These are phyloP conservation scores for Dryas integrifolia DNA, from an alignment of 331 rosid species.

Conservation along the genomic window DNA sequence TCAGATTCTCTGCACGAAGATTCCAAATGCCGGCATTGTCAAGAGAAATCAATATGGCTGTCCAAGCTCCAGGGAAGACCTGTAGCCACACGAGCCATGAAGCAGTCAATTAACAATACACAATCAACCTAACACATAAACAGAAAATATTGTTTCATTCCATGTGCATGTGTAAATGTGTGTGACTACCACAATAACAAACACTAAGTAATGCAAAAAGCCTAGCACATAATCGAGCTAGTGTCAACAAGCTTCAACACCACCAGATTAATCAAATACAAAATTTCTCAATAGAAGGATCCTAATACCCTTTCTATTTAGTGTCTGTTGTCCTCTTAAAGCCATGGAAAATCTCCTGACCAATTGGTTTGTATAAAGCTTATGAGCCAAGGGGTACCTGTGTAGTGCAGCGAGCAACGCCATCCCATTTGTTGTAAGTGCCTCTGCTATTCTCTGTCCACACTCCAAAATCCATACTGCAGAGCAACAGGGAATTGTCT, in stretches of 20 bases:
- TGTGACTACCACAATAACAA: neutral
- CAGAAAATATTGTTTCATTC: neutral
- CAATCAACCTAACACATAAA: conserved; percentile 2
- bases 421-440: conserved; percentile 85
- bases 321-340: neutral
- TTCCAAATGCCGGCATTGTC: conserved; percentile 93
- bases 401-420: conserved; percentile 77
- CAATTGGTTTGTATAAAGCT: neutral
- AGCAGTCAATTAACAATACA: neutral
- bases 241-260: neutral
- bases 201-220: neutral
- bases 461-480: conserved; percentile 86
- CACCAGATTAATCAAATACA: neutral
- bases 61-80: conserved; percentile 98
- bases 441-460: conserved; percentile 92
- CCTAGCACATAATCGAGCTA: neutral
- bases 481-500: conserved; percentile 29
- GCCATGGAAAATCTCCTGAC: neutral
- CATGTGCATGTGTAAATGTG: neutral
- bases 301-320: too few species aligned
- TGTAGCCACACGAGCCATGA: conserved; percentile 25
- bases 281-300: neutral
- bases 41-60: conserved; percentile 79
- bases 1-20: conserved; percentile 77
- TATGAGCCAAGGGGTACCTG: conserved; percentile 52